A percentile compares a stretch with the other conserved stretches of the same genome.
These are phyloP conservation scores for Zygosaccharomyces pseudobailii DNA, from an alignment of 1,139 yeast genomes.

Conservation along the genomic window DNA sequence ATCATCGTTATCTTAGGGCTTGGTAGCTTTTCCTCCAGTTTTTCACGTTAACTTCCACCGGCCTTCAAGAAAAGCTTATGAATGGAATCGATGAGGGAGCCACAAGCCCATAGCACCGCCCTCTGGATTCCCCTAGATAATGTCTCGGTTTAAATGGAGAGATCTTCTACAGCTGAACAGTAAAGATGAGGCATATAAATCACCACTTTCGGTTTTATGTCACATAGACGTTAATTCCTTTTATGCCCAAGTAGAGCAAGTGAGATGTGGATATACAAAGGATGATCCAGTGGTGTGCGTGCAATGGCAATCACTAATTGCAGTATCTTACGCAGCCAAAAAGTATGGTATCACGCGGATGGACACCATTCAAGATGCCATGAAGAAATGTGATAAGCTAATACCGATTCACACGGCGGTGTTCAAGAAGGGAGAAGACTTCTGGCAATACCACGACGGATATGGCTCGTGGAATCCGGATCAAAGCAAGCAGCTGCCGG, in stretches of 20 bases:
- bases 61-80: too few relatives aligned
- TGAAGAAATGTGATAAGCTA: constrained; percentile 66
- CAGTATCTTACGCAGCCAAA: constrained; percentile 86
- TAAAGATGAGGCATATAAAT: constrained; percentile 43
- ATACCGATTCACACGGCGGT: constrained; percentile 91
- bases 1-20: too few relatives aligned
- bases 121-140: constrained; percentile 2
- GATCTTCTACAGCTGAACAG: constrained; percentile 49
- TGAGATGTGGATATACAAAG: constrained; percentile 57
- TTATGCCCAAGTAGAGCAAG: constrained; percentile 90
- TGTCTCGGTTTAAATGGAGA: constrained; percentile 42
- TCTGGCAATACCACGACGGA: constrained; percentile 66
- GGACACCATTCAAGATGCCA: constrained; percentile 66
- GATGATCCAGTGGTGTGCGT: constrained; percentile 89
- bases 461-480: constrained; percentile 34
- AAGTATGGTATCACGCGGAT: constrained; percentile 75
- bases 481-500: constrained; percentile 35
- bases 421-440: constrained; percentile 76
- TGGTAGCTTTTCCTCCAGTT: too few relatives aligned
- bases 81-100: too few relatives aligned
- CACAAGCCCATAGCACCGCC: too few relatives aligned
- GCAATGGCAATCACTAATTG: constrained; percentile 87
- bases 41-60: too few relatives aligned
- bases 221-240: constrained; percentile 92
- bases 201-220: constrained; percentile 77